Evolutionary conservation across 2,329 filamentous ascomycete species (phyloP), one percentile per base, ranked within the genome.

Genomic region (Pseudogymnoascus sp.): DNA sequence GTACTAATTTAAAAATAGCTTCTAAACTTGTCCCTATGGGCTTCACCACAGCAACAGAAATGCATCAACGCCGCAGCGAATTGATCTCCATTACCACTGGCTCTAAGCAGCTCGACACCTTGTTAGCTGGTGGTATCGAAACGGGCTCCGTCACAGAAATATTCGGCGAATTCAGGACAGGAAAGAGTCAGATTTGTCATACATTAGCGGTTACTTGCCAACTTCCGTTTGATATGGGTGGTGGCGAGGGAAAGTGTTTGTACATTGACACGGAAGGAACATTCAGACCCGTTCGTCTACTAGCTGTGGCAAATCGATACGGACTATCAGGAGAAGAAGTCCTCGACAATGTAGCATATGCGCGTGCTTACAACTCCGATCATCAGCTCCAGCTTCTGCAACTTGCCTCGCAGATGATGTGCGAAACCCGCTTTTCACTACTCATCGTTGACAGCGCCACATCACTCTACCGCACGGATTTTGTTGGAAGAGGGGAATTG

Each of bases 241-340:
- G 94, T 62, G 94, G 95, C 31, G 94, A 99, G 77, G 94, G 94
- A 55, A 99, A 99, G 74, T 99, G 95, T 72, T 81, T 99, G 59
- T 99, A 99, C 72, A 99, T 99, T 68, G 94, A 99, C 71, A 99
- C 94, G 0, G 94, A 99, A 75, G 95, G 94, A 65, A 99, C 94
- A 1, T 99, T 99, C 73, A 86, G 92, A 67, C 95, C 94, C 0
- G 92, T 97, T 2, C 88, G 94, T 61, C 80, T 96, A 14, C 82
- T 99, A 3, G 89, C 92, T 7, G 94, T 97, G 4, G 95, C 94
- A 49, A 94, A 96, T 71, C 86, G 94, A 62, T 99, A 93, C 71
- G 95, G 95, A 0, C 82, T 99, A 2, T 95, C 92, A 3, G 94
- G 94, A 19, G 94, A 99, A 76, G 95, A 99, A 74, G 94, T 99